Evolutionary conservation across 371 early-diverging fungal species (phyloP).

Genomic region (Lichtheimia ornata): DNA sequence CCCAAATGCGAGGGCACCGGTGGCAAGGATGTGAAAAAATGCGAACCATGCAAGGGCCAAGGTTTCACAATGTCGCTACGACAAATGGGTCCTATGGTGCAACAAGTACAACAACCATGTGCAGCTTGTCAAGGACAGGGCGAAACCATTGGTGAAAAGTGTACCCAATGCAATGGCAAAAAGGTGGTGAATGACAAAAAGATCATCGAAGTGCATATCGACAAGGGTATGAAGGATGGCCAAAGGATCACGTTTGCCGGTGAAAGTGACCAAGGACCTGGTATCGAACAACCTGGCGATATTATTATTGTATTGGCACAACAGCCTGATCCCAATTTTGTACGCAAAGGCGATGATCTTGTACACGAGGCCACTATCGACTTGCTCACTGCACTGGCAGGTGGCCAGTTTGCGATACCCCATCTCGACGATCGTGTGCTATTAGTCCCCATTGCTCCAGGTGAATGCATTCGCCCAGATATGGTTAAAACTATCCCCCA

Average conservation of each 20-base stretch:
- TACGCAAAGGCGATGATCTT: slow-evolving; percentile 89
- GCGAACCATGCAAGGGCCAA: slow-evolving; percentile 79
- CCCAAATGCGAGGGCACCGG: slow-evolving; percentile 82
- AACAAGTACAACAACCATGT: slow-evolving; percentile 96
- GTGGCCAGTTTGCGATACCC: slow-evolving; percentile 85
- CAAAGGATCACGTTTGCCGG: slow-evolving; percentile 89
- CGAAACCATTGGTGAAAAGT: slow-evolving; percentile 83
- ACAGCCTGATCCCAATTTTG: slow-evolving; percentile 85
- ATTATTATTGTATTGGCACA: slow-evolving; percentile 91
- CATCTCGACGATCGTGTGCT: slow-evolving; percentile 93
- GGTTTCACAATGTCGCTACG: slow-evolving; percentile 85
- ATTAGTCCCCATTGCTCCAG: slow-evolving; percentile 85
- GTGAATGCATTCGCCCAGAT: slow-evolving; percentile 88
- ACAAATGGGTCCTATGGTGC: slow-evolving; percentile 97
- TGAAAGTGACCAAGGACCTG: slow-evolving; percentile 90
- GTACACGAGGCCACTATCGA: slow-evolving; percentile 84
- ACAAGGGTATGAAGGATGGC: slow-evolving; percentile 96
- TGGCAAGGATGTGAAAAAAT: slow-evolving; percentile 70
- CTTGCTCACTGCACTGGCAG: slow-evolving; percentile 90
- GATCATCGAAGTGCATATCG: slow-evolving; percentile 84
- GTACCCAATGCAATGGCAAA: slow-evolving; percentile 86
- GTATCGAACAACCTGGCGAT: slow-evolving; percentile 72
- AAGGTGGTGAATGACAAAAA: slow-evolving; percentile 81
- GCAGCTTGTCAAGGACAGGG: slow-evolving; percentile 87
- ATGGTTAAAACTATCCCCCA: slow-evolving; percentile 72